Percentiles rank a stretch among this genome's conserved stretches.
These are phyloP conservation scores for Cystofilobasidium ferigula DNA, from an alignment of 768 basidiomycete genomes.

Conservation along the genomic window DNA sequence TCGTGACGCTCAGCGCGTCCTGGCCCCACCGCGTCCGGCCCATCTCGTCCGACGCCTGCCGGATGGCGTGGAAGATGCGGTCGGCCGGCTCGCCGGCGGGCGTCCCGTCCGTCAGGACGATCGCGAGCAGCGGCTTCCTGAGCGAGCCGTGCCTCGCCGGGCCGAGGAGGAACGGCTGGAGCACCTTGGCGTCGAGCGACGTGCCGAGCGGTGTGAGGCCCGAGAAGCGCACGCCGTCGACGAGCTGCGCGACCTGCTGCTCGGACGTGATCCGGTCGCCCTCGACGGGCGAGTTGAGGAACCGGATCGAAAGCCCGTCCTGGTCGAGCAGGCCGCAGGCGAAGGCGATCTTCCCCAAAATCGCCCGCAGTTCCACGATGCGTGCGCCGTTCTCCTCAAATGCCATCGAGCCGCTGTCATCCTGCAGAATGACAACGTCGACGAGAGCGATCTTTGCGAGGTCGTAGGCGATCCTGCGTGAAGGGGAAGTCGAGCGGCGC, in stretches of 20 bases:
- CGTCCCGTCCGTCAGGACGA: slow-evolving; percentile 30
- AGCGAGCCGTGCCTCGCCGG: slow-evolving; percentile 36
- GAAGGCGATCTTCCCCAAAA: slow-evolving; percentile 34
- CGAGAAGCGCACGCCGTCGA: slow-evolving; percentile 38
- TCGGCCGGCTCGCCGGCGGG: slow-evolving; percentile 16
- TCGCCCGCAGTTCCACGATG: slow-evolving; percentile 41
- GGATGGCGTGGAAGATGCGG: slow-evolving; percentile 36
- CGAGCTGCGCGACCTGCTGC: slow-evolving; percentile 30
- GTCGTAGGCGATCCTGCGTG: slow-evolving; percentile 37
- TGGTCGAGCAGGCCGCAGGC: slow-evolving; percentile 40
- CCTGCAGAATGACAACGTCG: slow-evolving; percentile 35
- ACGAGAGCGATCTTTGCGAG: slow-evolving; percentile 40
- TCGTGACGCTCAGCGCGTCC: slow-evolving; percentile 37
- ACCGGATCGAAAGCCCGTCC: slow-evolving; percentile 41
- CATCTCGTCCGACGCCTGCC: slow-evolving; percentile 33
- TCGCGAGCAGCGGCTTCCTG: slow-evolving; percentile 41
- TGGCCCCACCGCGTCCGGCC: slow-evolving; percentile 32
- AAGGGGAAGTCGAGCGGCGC: slow-evolving; percentile 9
- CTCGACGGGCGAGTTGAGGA: slow-evolving; percentile 40
- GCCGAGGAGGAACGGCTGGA: slow-evolving; percentile 40
- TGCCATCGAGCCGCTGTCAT: slow-evolving; percentile 32
- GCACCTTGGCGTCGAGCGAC: slow-evolving; percentile 32
- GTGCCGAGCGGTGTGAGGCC: slow-evolving; percentile 22
- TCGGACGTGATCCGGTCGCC: slow-evolving; percentile 33
- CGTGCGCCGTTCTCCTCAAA: slow-evolving; percentile 41